Percentiles rank a stretch among this genome's conserved stretches.
These are phyloP conservation scores for Yarrowia porcina DNA, from an alignment of 805 yeast species.

Conservation along the genomic window DNA sequence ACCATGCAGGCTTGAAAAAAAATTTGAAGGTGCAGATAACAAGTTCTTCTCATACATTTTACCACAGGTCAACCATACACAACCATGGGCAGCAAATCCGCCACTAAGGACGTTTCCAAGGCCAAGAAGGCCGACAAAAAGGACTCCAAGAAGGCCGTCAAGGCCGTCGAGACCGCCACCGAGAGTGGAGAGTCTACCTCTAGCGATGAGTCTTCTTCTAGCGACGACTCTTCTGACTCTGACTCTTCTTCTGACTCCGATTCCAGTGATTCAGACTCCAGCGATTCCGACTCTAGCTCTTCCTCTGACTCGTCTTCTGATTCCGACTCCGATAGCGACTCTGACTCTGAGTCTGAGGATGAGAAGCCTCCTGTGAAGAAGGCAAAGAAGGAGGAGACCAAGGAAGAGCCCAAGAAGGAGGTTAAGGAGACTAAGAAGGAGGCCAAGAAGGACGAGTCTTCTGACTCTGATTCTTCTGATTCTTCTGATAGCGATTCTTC, in stretches of 20 bases:
- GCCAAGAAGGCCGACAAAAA: slow-evolving; percentile 15
- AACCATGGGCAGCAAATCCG: slow-evolving; percentile 19
- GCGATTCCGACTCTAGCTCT: not conserved
- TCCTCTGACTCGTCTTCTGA: not conserved
- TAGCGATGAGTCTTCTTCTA: slow-evolving; percentile 6
- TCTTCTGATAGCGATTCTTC: slow-evolving; percentile 30
- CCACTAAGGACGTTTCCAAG: slow-evolving; percentile 19
- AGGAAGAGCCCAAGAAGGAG: not conserved
- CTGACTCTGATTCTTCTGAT: slow-evolving; percentile 19
- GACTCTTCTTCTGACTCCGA: slow-evolving; percentile 6
- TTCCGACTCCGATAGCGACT: slow-evolving; percentile 7
- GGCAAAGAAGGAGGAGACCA: not conserved
- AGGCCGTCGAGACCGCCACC: slow-evolving; percentile 32
- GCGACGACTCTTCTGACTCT: slow-evolving; percentile 3
- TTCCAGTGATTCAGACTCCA: not conserved
- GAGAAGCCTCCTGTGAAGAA: slow-evolving; percentile 2
- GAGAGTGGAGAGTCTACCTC: slow-evolving; percentile 32
- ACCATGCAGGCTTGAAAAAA: not conserved
- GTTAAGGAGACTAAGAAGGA: not conserved
- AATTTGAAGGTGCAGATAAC: slow-evolving; percentile 14
- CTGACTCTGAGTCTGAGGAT: slow-evolving; percentile 12
- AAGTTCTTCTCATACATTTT: slow-evolving; percentile 2
- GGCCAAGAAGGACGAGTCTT: slow-evolving; percentile 15
- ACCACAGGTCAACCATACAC: not conserved
- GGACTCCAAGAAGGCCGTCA: slow-evolving; percentile 20